These are phyloP conservation scores for Mollisia scopiformis DNA, from an alignment of 2,329 filamentous ascomycete genomes.

Conservation along the genomic window DNA sequence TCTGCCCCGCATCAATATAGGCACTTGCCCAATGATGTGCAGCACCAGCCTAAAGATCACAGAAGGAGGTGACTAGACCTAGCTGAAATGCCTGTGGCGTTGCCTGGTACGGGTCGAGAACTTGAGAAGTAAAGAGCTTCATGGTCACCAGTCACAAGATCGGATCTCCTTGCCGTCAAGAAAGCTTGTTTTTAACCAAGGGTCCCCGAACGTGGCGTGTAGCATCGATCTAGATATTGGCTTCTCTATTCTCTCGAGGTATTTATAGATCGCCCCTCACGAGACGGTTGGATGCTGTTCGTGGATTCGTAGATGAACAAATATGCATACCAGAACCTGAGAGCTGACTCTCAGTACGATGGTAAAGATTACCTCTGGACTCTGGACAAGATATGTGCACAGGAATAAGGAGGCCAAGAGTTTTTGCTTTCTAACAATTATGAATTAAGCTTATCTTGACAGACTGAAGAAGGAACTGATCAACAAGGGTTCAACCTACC, in stretches of 20 bases:
- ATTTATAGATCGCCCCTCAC: constrained; percentile 11
- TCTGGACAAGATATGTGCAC: not conserved
- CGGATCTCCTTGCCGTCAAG: constrained; percentile 1
- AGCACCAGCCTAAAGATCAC: constrained; percentile 19
- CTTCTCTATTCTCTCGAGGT: not conserved
- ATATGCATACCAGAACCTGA: not conserved
- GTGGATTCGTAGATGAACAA: not conserved
- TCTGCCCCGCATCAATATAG: constrained; percentile 16
- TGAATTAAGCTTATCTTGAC: constrained; percentile 18
- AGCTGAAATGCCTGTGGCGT: not conserved
- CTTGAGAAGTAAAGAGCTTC: constrained; percentile 4
- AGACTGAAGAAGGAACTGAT: constrained; percentile 8
- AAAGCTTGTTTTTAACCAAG: constrained; percentile 16
- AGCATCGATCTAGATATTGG: constrained; percentile 2
- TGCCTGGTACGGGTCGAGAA: constrained; percentile 13
- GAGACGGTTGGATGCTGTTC: not conserved
- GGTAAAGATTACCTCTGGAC: too few relatives aligned
- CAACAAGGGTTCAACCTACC: constrained; percentile 4
- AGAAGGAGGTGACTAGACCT: constrained; percentile 13
- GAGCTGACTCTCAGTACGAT: not conserved
- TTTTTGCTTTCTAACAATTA: not conserved
- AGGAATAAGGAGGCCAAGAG: not conserved
- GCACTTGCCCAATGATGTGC: constrained; percentile 16
- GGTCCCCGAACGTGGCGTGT: constrained; percentile 19
- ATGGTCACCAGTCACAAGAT: constrained; percentile 23